phyloP scores from a whole-genome alignment of 768 basidiomycete genomes.

The Calocybe indica region DNA sequence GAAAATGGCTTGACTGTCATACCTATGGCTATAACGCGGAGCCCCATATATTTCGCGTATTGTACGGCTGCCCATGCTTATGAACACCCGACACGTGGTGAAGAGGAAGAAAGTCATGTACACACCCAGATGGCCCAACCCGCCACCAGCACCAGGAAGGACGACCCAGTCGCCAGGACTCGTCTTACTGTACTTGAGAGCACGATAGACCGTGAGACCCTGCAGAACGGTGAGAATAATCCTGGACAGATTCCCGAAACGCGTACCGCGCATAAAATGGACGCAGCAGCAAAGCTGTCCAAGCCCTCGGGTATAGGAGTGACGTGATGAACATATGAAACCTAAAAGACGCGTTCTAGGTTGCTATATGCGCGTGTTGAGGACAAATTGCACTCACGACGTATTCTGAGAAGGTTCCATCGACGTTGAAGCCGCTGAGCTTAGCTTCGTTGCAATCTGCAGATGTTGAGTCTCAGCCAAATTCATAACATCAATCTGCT shows the following conservation, averaged over 20 bases:
- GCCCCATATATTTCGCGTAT: conserved; percentile 73
- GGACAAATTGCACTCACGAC: conserved; percentile 29
- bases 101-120: background rate
- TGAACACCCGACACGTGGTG: background rate
- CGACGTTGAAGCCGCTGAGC: conserved; percentile 64
- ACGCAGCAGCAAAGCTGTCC: conserved; percentile 61
- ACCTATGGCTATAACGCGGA: conserved; percentile 75
- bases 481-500: background rate
- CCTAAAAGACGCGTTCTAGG: conserved; percentile 17
- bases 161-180: conserved; percentile 71
- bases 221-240: conserved; percentile 12
- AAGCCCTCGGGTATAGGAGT: conserved; percentile 74
- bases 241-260: conserved; percentile 8
- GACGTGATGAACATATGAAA: conserved; percentile 68
- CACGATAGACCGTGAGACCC: conserved; percentile 85
- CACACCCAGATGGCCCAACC: conserved; percentile 74
- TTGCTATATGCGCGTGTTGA: background rate
- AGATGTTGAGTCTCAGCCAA: background rate
- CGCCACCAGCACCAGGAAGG: conserved; percentile 74
- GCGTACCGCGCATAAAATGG: conserved; percentile 71
- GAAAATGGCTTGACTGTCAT: conserved; percentile 3
- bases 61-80: conserved; percentile 49
- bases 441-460: conserved; percentile 55
- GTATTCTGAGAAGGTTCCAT: conserved; percentile 76
- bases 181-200: conserved; percentile 66